These are phyloP conservation scores for Colletotrichum eleusines DNA, from an alignment of 2,329 filamentous ascomycete genomes.

Conservation along the genomic window DNA sequence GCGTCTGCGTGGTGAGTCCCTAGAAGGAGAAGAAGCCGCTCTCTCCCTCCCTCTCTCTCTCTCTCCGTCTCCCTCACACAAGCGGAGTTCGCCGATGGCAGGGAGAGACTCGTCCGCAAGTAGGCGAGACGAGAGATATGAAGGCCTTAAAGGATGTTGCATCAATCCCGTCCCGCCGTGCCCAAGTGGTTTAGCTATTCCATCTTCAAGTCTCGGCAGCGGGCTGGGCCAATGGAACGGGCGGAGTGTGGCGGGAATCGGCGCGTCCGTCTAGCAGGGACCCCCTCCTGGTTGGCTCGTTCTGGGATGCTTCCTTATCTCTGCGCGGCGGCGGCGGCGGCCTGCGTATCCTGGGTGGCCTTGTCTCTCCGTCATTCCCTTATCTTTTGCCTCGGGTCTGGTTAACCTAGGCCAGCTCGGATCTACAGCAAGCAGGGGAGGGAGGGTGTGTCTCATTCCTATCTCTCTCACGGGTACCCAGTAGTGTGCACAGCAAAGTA, in stretches of 20 bases:
- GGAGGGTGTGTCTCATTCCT: background rate
- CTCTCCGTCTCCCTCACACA: background rate
- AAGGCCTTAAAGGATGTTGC: too few species aligned
- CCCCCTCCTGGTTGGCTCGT: conserved; percentile 11
- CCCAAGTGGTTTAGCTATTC: background rate
- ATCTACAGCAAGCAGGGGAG: background rate
- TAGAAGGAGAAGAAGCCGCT: background rate
- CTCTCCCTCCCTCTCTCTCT: background rate
- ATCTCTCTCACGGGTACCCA: background rate
- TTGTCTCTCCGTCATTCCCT: conserved; percentile 5
- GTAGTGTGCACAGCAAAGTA: background rate
- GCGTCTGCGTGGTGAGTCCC: conserved; percentile 22
- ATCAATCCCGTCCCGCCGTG: conserved; percentile 5
- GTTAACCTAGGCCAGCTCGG: background rate
- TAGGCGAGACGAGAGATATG: too few species aligned
- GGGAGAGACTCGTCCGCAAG: background rate
- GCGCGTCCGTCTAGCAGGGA: conserved; percentile 18
- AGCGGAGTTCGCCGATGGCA: conserved; percentile 35
- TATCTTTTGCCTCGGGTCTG: conserved; percentile 2
- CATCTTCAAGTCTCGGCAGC: conserved; percentile 36
- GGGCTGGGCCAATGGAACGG: conserved; percentile 22
- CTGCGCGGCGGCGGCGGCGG: conserved; percentile 12
- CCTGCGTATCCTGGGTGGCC: conserved; percentile 17
- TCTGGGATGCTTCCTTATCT: conserved; percentile 36
- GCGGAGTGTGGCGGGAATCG: conserved; percentile 14